phyloP scores from a whole-genome alignment of 2,329 filamentous ascomycete species.

The Pseudodiploospora longispora region DNA sequence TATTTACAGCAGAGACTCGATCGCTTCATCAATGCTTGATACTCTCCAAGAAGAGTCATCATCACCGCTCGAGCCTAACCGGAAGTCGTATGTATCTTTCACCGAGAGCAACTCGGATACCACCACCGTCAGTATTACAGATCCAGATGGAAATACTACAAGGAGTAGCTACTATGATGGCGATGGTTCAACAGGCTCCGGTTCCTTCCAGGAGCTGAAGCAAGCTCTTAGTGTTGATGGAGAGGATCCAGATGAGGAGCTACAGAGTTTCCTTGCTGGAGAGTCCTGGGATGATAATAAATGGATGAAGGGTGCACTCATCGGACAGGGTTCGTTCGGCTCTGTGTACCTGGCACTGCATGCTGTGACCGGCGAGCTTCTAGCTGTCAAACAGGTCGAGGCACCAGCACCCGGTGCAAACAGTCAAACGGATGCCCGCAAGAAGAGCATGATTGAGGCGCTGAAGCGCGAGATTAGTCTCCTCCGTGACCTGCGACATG shows the following conservation, averaged over 20 bases:
- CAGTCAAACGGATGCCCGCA: conserved; percentile 77
- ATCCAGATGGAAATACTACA: conserved; percentile 63
- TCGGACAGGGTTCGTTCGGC: conserved; percentile 94
- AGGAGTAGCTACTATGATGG: conserved; percentile 82
- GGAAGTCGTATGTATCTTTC: conserved; percentile 93
- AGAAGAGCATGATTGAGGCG: conserved; percentile 97
- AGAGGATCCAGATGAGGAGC: conserved; percentile 82
- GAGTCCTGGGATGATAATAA: conserved; percentile 96
- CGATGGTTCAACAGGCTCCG: conserved; percentile 59
- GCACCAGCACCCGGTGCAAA: conserved; percentile 70
- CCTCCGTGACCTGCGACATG: conserved; percentile 85
- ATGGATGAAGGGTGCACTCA: conserved; percentile 98
- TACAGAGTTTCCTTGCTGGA: conserved; percentile 81
- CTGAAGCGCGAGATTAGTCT: conserved; percentile 94
- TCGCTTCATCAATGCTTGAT: conserved; percentile 81
- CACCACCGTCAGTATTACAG: conserved; percentile 62
- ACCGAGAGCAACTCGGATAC: conserved; percentile 67
- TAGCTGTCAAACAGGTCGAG: conserved; percentile 98
- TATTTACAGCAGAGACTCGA: conserved; percentile 67
- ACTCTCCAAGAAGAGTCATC: conserved; percentile 86
- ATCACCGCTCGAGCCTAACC: conserved; percentile 73
- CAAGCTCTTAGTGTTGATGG: conserved; percentile 83
- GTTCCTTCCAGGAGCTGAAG: conserved; percentile 75
- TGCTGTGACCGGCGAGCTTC: conserved; percentile 90
- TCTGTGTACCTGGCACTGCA: conserved; percentile 92